Conservation (phyloP, 1,284 basidiomycete genomes). For the Ceratobasidium sp. region DNA sequence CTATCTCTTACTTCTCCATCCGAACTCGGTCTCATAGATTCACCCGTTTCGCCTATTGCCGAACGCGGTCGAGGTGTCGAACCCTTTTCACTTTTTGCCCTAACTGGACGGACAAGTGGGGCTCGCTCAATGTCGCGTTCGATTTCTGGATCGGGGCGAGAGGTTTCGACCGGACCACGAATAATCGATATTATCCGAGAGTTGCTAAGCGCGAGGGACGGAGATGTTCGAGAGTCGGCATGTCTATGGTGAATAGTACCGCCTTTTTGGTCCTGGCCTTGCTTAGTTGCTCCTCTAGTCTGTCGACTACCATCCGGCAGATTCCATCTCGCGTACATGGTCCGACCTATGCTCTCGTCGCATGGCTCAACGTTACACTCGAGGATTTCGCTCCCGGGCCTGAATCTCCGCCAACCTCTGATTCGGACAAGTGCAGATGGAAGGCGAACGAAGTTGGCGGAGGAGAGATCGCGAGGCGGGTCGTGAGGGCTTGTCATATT, state of each 20-base stretch:
- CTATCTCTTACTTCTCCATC: not conserved
- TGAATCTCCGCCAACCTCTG: not conserved
- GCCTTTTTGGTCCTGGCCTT: too few relatives aligned
- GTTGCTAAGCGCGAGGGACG: conserved; percentile 26
- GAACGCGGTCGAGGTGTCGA: conserved; percentile 3
- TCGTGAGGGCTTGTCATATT: conserved; percentile 30
- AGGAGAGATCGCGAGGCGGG: conserved; percentile 28
- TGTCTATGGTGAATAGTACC: conserved; percentile 20
- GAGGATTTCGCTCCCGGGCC: conserved; percentile 37
- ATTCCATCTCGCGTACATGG: not conserved
- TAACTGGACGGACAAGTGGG: not conserved
- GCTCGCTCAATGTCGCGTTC: conserved; percentile 11
- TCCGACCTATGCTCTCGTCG: conserved; percentile 19
- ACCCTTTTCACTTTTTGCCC: conserved; percentile 3
- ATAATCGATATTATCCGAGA: conserved; percentile 22
- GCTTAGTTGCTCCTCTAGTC: not conserved
- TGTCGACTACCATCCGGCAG: conserved; percentile 23
- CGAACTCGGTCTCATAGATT: not conserved
- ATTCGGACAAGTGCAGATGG: conserved; percentile 39
- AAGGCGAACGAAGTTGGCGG: conserved; percentile 24
- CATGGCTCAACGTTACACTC: conserved; percentile 35
- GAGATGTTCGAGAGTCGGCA: conserved; percentile 34
- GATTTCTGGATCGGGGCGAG: not conserved
- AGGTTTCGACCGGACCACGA: not conserved
- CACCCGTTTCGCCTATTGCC: not conserved